Evolutionary conservation across 371 early-diverging fungal species (phyloP), one percentile per base, ranked within the genome.

Genomic region (Capniomyces stellatus): DNA sequence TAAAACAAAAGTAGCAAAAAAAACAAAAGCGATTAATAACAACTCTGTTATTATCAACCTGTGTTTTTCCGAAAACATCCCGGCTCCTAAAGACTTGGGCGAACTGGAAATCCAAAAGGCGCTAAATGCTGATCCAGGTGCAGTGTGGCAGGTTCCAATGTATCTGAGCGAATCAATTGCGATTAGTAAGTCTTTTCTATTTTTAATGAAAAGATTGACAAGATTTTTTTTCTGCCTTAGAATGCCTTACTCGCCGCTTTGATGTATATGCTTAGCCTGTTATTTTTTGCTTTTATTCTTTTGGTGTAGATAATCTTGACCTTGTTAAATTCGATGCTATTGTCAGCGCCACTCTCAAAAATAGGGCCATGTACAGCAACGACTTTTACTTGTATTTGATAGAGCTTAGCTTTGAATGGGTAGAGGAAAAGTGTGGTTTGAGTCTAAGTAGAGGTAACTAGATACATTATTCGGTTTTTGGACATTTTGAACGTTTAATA

Each of bases 321-420:
- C 21, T 1, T 1, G 35, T 46, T 15, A 30, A 41, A 4, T 27
- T 39, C 10, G 46, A 55, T 30, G 53, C 47, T 21, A 27, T 55
- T 15, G 25, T 55, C 22, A 48, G 47, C 30, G 42, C 56, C 0
- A 4, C 12, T 29, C 47, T 51, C 1, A 28, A 42, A 29, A 31
- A n/a, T 10, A 27, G 56, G 0, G 53, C 56, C 3, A 28, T 47
- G 40, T 10, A 29, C 2, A 48, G 47, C 28, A 28, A 28, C n/a
- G 56, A 55, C 19, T 55, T 55, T 31, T 22, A 29, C 22, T 24
- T 55, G 19, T 55, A 55, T 46, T 15, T 55, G 2, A 43, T 49
- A 21, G 56, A 55, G 23, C 41, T 55, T 10, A 42, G 48, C 27
- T 25, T 55, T 29, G 56, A 55, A 25, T 39, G 31, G 48, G 56